phyloP scores from a whole-genome alignment of 164 flowering plant genomes.

The Hamamelis virginiana region DNA sequence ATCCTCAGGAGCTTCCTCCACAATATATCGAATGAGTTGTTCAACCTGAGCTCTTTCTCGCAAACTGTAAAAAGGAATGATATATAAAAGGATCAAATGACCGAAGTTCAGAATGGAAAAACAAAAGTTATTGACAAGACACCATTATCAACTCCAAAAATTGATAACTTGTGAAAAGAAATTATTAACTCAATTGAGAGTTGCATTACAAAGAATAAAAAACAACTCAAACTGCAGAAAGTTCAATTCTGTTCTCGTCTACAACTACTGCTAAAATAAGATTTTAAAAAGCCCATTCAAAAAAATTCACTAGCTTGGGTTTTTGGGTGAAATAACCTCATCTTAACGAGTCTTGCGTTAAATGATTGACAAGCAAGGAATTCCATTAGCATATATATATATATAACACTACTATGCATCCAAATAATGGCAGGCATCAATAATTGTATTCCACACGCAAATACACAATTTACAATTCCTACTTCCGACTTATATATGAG shows the following conservation, averaged over 20 bases:
- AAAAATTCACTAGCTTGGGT: neutral
- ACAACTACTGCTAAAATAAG: neutral
- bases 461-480: neutral
- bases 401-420: neutral
- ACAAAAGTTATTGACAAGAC: neutral
- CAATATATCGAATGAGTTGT: constrained; percentile 72
- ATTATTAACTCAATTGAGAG: too few species aligned
- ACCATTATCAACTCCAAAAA: neutral
- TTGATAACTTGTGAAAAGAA: neutral
- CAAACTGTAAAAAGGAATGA: constrained; percentile 41
- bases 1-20: constrained; percentile 84
- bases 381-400: neutral
- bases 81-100: neutral
- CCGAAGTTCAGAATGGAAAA: neutral
- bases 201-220: neutral
- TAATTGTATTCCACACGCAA: neutral
- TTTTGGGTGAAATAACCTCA: neutral
- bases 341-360: neutral
- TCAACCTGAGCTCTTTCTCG: constrained; percentile 80
- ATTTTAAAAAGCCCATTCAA: neutral
- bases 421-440: neutral
- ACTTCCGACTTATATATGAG: neutral
- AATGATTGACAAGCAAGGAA: neutral
- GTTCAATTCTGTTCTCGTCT: too few species aligned
- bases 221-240: neutral